Evolutionary conservation across 2,329 filamentous ascomycete species (phyloP), one percentile per base, ranked within the genome.

Genomic region (Colletotrichum noveboracense): DNA sequence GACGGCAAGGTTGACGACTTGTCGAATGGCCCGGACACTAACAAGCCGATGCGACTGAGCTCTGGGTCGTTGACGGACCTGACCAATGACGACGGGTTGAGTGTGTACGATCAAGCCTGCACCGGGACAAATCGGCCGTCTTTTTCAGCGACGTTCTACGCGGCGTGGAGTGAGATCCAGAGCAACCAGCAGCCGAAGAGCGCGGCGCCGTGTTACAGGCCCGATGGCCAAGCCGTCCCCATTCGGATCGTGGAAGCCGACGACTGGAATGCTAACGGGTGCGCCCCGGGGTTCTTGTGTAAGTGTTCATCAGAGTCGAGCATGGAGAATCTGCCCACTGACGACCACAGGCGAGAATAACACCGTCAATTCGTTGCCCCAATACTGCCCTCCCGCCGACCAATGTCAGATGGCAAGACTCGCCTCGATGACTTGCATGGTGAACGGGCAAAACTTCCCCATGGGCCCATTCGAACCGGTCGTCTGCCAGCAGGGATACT

Each of bases 381-480:
- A 87, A 70, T 88, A 82, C 72, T 88, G 86, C 58, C 85, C 86
- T 10, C 85, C 86, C 10, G 70, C 85, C 3, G 80, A 81, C 2
- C 66, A 78, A 12, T 88, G 86, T 36, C 86, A 87, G 36, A 76
- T 82, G 52, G 78, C 81, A 4, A 81, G 86, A 68, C 68, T 87
- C 3, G 80, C 81, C 1, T 84, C 85, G 1, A 74, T 77, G 10
- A 79, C 83, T 4, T 87, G 85, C 72, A 36, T 67, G 2, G 78
- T 82, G 6, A 26, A 82, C 1, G 84, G 83, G 26, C 76, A 55
- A 7, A 87, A 87, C 67, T 80, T 85, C 18, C 84, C 79, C 3
- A 88, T 88, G 86, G 86, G 87, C 0, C 84, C 83, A 4, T 87
- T 88, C 67, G 90, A 91, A 76, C 90, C 90, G 2, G 82, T 88